Conservation (phyloP, 2,329 filamentous ascomycete genomes). For the Exserohilum turcica region DNA sequence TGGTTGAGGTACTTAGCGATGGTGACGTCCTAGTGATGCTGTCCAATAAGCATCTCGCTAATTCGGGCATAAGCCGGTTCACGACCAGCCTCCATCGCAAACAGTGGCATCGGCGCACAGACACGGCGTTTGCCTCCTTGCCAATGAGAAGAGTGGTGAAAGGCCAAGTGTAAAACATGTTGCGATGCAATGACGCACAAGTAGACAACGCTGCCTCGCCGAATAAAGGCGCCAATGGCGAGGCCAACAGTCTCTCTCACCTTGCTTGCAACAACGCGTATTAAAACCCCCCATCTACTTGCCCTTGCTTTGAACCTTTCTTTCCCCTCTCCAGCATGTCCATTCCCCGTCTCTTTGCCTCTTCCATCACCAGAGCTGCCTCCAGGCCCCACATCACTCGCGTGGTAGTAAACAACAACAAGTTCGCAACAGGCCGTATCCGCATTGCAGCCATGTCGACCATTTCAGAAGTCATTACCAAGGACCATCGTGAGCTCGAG, state of each 20-base stretch:
- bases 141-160: neutral
- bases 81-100: neutral
- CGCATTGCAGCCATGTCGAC: slow-evolving; percentile 7
- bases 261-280: neutral
- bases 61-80: slow-evolving; percentile 1
- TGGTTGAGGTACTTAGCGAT: no score
- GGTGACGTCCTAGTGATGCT: slow-evolving; percentile 1
- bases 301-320: neutral
- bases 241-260: neutral
- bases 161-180: neutral
- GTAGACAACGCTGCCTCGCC: neutral
- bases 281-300: neutral
- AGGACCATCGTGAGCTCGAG: slow-evolving; percentile 51
- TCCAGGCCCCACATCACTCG: slow-evolving; percentile 10
- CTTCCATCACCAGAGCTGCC: slow-evolving; percentile 10
- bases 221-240: slow-evolving; percentile 1
- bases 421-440: slow-evolving; percentile 5
- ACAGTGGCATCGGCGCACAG: neutral
- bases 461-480: slow-evolving; percentile 39
- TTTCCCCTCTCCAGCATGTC: slow-evolving; percentile 8
- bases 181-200: slow-evolving; percentile 1
- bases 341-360: slow-evolving; percentile 5
- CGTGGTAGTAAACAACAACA: slow-evolving; percentile 1
- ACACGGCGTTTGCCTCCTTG: neutral
- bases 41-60: neutral